Conservation (phyloP, 2,329 filamentous ascomycete species). For the Fusarium concolor region DNA sequence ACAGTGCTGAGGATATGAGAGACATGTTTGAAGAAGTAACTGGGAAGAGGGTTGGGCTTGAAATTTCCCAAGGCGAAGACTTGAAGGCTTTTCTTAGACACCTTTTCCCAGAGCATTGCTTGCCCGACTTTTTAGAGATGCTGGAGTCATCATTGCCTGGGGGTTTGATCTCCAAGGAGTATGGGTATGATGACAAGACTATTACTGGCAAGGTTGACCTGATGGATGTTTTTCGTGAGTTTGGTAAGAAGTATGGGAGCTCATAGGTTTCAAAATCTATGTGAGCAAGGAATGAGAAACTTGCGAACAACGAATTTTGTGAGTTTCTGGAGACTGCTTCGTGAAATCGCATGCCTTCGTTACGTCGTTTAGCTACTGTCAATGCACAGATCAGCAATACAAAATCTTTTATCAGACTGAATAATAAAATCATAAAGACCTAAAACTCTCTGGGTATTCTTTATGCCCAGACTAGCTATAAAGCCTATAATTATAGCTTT, state of each 20-base stretch:
- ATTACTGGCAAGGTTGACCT: slow-evolving; percentile 42
- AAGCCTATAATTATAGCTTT: too few species aligned
- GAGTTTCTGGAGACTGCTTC: too few species aligned
- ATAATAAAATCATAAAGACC: too few species aligned
- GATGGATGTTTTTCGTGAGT: slow-evolving; percentile 34
- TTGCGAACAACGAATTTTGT: too few species aligned
- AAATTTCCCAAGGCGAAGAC: slow-evolving; percentile 36
- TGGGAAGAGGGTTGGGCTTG: slow-evolving; percentile 37
- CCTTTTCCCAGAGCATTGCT: slow-evolving; percentile 33
- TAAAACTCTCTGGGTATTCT: too few species aligned
- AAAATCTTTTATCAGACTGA: too few species aligned
- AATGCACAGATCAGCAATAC: too few species aligned
- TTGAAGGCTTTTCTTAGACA: slow-evolving; percentile 40
- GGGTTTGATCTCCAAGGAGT: slow-evolving; percentile 44
- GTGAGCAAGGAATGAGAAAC: too few species aligned
- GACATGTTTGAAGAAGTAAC: slow-evolving; percentile 43
- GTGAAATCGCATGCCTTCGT: too few species aligned
- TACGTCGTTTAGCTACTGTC: too few species aligned
- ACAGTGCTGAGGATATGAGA: slow-evolving; percentile 46
- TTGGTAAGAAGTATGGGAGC: neutral
- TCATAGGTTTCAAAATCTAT: neutral
- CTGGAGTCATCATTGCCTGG: slow-evolving; percentile 43
- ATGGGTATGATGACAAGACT: slow-evolving; percentile 36
- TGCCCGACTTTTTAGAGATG: slow-evolving; percentile 47
- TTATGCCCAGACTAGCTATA: too few species aligned